phyloP scores from a whole-genome alignment of 495 filamentous ascomycete genomes.

The Apiosordaria backusii region DNA sequence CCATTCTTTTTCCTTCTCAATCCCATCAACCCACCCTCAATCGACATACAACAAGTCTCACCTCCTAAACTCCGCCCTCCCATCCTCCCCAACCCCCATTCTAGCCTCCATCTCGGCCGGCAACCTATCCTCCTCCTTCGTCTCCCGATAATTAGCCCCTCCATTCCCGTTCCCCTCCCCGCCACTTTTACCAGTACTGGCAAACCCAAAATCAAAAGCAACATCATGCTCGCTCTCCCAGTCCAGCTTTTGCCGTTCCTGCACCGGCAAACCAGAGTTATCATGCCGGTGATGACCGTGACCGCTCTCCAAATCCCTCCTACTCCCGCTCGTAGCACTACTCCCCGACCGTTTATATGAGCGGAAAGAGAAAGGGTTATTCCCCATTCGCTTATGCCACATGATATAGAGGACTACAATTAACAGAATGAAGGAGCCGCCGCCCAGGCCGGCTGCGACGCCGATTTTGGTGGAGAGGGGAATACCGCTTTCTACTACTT shows the following conservation, averaged over 20 bases:
- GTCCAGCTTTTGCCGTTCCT: constrained; percentile 26
- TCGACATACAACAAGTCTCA: neutral
- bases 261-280: neutral
- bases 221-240: constrained; percentile 31
- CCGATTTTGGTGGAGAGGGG: constrained; percentile 24
- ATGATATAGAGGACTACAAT: constrained; percentile 9
- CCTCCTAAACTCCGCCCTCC: neutral
- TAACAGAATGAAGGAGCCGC: constrained; percentile 8
- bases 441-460: constrained; percentile 22
- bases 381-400: constrained; percentile 24
- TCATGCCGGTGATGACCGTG: too few species aligned
- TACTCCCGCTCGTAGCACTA: neutral
- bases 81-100: neutral
- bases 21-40: too few species aligned
- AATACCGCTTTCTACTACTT: neutral
- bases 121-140: neutral
- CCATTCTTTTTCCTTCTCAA: too few species aligned
- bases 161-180: constrained; percentile 4
- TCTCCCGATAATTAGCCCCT: neutral
- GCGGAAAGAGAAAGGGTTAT: neutral
- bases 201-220: constrained; percentile 30
- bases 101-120: neutral
- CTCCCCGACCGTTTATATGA: neutral
- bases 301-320: neutral
- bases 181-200: too few species aligned